Base-by-base conservation (phyloP, 2,329 filamentous ascomycete species). In the Colletotrichum agaves region DNA sequence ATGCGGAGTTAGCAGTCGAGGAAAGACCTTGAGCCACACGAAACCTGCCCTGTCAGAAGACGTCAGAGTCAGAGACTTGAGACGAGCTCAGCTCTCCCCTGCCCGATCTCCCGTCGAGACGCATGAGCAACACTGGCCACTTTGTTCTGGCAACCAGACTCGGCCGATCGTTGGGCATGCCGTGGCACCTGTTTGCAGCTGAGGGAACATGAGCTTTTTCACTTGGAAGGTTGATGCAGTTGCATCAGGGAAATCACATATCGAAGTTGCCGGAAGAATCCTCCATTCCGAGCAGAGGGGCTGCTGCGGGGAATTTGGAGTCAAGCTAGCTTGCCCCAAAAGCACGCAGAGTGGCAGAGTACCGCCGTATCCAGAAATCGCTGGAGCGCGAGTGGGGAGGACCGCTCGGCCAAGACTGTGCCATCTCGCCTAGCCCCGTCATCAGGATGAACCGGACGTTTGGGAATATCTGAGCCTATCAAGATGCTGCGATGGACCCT, bases 271-370 rank as follows among this genome's bases (percentile, higher is more conserved):
- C 23, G 31, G 21, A 17, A 39, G 19, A 19, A 19, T 21, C 52
- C 10, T n/a, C 39, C 19, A 11, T 8, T 27, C 23, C 27, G 33
- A 19, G 17, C 11, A 7, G 63, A 50, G 49, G 43, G 58, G 59
- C 50, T 3, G 43, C 33, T 67, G 63, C 59, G 59, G 63, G 59
- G 63, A 57, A 63, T 62, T 67, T 41, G 59, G 63, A 44, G 59
- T 57, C 49, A 12, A 44, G 59, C 44, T 41, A 13, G 39, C 17
- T 35, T 50, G 27, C 8, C 11, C 27, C 27, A n/a, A 33, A 27
- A 17, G 39, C n/a, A 43, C 49, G 27, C 27, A 7, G 27, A 27
- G 23, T 27, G 6, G 4, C 23, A 27, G 23, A 19, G 13, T 12
- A 57, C 31, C 15, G 13, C 21, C 17, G 19, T 56, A 55, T 61